phyloP scores from a whole-genome alignment of 192 early-diverging fungal genomes.

The Kickxella alabastrina region DNA sequence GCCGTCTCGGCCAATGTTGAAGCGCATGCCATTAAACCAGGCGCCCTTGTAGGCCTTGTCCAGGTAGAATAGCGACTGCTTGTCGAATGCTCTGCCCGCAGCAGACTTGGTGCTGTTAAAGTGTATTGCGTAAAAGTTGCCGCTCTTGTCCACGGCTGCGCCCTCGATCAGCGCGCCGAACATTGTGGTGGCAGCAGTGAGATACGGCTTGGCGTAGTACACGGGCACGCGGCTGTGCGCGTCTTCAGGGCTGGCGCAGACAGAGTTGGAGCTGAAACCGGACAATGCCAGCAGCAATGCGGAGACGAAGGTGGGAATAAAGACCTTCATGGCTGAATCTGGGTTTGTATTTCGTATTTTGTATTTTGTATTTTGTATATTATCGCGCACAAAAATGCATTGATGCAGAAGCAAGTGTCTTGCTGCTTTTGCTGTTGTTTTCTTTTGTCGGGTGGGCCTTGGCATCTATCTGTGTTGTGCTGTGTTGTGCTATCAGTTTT shows the following conservation, averaged over 20 bases:
- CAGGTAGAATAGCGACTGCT: constrained; percentile 23
- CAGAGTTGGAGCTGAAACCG: too few relatives aligned
- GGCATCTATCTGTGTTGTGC: too few relatives aligned
- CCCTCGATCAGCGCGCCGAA: constrained; percentile 57
- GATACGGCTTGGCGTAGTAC: constrained; percentile 20
- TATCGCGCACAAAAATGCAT: too few relatives aligned
- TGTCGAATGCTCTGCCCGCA: constrained; percentile 7
- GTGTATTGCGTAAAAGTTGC: constrained; percentile 50
- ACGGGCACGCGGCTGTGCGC: constrained; percentile 11
- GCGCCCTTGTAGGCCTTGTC: constrained; percentile 14
- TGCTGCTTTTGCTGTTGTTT: too few relatives aligned
- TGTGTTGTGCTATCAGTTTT: too few relatives aligned
- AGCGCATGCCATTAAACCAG: constrained; percentile 53
- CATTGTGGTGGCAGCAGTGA: constrained; percentile 19
- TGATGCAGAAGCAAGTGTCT: too few relatives aligned
- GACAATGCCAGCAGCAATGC: constrained; percentile 6
- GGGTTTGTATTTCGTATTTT: too few relatives aligned
- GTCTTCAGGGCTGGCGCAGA: too few relatives aligned
- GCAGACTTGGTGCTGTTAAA: constrained; percentile 24
- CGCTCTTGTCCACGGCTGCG: constrained; percentile 50
- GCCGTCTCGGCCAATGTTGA: constrained; percentile 19
- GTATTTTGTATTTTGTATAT: too few relatives aligned
- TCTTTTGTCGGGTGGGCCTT: too few relatives aligned
- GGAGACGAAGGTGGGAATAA: too few relatives aligned
- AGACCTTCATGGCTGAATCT: too few relatives aligned